Percentiles rank a stretch among this genome's conserved stretches.
These are phyloP conservation scores for Handroanthus guayacan DNA, from an alignment of 257 asterid genomes.

Conservation along the genomic window DNA sequence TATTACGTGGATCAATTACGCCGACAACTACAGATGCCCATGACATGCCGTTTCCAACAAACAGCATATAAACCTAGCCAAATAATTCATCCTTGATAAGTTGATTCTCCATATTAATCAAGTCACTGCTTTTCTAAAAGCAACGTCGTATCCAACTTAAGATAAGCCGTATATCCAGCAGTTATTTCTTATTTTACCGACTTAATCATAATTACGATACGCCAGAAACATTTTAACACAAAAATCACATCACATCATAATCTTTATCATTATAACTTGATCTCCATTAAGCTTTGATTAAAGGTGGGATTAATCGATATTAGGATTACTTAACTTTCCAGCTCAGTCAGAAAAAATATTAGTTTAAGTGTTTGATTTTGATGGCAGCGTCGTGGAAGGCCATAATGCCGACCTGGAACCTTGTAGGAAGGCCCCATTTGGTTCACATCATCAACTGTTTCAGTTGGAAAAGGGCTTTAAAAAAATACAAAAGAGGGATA, in stretches of 20 bases:
- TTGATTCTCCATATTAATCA: conserved; percentile 29
- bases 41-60: too few relatives aligned
- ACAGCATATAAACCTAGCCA: too few relatives aligned
- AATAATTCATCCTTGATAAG: not conserved
- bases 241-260: not conserved
- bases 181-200: not conserved
- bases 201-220: not conserved
- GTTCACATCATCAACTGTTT: conserved; percentile 61
- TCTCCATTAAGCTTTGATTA: conserved; percentile 32
- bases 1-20: too few relatives aligned
- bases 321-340: conserved; percentile 17
- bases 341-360: conserved; percentile 29
- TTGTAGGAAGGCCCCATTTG: conserved; percentile 63
- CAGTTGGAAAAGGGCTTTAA: conserved; percentile 44
- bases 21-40: too few relatives aligned
- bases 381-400: conserved; percentile 52
- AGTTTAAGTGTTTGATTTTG: conserved; percentile 23
- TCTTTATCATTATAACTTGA: not conserved
- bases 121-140: conserved; percentile 7
- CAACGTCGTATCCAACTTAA: conserved; percentile 17
- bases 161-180: not conserved
- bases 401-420: conserved; percentile 61
- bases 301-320: conserved; percentile 9
- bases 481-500: conserved; percentile 14
- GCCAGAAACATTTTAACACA: not conserved